Evolutionary conservation across 345 rosid genomes (phyloP).

Genomic region (Streptanthus diversifolius): DNA sequence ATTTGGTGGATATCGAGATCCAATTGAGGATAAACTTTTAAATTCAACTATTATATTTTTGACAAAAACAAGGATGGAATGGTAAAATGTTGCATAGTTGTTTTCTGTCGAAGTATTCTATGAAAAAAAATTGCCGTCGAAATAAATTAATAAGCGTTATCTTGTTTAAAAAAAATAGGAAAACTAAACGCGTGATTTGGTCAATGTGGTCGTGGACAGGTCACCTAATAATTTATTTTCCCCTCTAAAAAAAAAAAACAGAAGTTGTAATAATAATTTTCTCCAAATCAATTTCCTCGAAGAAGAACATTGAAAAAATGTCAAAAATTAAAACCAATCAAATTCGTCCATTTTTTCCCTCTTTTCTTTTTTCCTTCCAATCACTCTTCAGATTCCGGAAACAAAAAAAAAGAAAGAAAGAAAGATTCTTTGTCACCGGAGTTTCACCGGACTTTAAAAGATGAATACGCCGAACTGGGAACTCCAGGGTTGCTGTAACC

Average conservation of each 20-base stretch:
- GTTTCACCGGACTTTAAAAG: neutral
- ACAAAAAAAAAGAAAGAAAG: neutral
- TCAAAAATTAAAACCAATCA: slow-evolving; percentile 29
- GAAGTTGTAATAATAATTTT: neutral
- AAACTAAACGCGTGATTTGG: slow-evolving; percentile 24
- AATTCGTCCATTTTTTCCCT: slow-evolving; percentile 13
- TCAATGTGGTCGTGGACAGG: slow-evolving; percentile 21
- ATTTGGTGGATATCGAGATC: too few relatives aligned
- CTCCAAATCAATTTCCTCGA: slow-evolving; percentile 24
- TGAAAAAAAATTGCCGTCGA: neutral
- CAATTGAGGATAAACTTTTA: too few relatives aligned
- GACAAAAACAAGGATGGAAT: too few relatives aligned
- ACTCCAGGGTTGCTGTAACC: slow-evolving; percentile 72
- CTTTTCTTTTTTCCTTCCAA: neutral
- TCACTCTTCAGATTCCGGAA: slow-evolving; percentile 20
- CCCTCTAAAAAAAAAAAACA: neutral
- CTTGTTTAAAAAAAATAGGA: neutral
- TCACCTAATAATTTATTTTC: slow-evolving; percentile 10
- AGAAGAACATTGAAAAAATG: slow-evolving; percentile 12
- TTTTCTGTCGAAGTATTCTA: too few relatives aligned
- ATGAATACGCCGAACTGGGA: slow-evolving; percentile 72
- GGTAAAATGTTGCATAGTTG: too few relatives aligned
- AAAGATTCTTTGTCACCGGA: slow-evolving; percentile 15
- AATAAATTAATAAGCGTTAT: neutral
- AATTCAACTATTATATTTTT: too few relatives aligned